phyloP scores from a whole-genome alignment of 495 filamentous ascomycete species.

The Penicillium fimorum region DNA sequence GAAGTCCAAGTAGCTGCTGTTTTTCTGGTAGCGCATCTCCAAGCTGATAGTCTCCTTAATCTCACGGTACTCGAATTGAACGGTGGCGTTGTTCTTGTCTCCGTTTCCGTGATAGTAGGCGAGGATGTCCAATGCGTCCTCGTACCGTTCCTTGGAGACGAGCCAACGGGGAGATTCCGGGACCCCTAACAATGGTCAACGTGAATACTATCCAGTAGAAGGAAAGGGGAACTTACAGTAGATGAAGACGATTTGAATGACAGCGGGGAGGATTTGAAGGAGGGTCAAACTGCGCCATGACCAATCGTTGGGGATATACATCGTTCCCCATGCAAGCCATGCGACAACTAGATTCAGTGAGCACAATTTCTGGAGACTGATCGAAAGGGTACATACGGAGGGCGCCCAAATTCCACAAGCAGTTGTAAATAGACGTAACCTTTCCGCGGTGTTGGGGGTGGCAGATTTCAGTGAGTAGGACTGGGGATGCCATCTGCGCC shows the following conservation, averaged over 20 bases:
- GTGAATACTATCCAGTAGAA: not conserved
- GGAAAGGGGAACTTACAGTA: slow-evolving; percentile 25
- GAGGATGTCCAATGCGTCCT: slow-evolving; percentile 37
- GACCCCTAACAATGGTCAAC: slow-evolving; percentile 23
- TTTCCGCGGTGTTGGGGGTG: slow-evolving; percentile 64
- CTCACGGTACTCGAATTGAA: slow-evolving; percentile 30
- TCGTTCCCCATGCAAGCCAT: slow-evolving; percentile 21
- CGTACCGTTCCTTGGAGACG: slow-evolving; percentile 34
- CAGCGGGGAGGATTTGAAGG: slow-evolving; percentile 30
- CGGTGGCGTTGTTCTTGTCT: slow-evolving; percentile 19
- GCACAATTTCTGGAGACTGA: not conserved
- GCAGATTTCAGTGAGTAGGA: slow-evolving; percentile 60
- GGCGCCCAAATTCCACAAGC: slow-evolving; percentile 61
- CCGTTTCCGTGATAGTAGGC: slow-evolving; percentile 32
- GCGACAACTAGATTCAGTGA: slow-evolving; percentile 16
- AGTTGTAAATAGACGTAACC: slow-evolving; percentile 63
- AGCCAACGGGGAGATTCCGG: slow-evolving; percentile 48
- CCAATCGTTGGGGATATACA: slow-evolving; percentile 41
- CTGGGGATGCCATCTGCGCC: slow-evolving; percentile 59
- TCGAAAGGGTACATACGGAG: slow-evolving; percentile 17
- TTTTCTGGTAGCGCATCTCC: slow-evolving; percentile 31
- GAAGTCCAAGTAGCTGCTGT: slow-evolving; percentile 51
- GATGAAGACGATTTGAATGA: slow-evolving; percentile 41
- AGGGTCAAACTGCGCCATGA: slow-evolving; percentile 45
- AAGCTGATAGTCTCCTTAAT: slow-evolving; percentile 27